A percentile compares a stretch with the other conserved stretches of the same genome.
Evolutionary conservation across 495 filamentous ascomycete genomes (phyloP).

Genomic region (Bryoglossum gracile): DNA sequence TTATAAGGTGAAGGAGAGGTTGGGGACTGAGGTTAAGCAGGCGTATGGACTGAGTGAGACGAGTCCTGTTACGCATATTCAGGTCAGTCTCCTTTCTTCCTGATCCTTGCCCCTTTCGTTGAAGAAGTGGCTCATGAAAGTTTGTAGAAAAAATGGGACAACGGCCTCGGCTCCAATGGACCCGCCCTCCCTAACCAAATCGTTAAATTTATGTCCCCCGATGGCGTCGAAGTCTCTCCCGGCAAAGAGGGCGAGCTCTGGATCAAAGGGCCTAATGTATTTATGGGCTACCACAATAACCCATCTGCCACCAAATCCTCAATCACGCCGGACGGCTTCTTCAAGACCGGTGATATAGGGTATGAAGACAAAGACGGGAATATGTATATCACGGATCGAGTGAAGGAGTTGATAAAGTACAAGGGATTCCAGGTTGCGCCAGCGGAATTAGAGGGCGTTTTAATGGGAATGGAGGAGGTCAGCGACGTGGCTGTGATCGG

Average conservation of each 20-base stretch:
- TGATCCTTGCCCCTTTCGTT: constrained; percentile 50
- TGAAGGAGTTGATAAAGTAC: constrained; percentile 66
- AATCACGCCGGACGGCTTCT: constrained; percentile 56
- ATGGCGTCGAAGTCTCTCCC: constrained; percentile 24
- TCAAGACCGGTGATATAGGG: constrained; percentile 62
- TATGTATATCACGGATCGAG: constrained; percentile 59
- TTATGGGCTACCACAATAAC: constrained; percentile 62
- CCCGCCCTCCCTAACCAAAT: constrained; percentile 71
- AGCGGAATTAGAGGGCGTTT: constrained; percentile 63
- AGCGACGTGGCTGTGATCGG: constrained; percentile 55
- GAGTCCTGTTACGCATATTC: constrained; percentile 43
- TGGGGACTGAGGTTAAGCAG: constrained; percentile 60
- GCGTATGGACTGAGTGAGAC: constrained; percentile 50
- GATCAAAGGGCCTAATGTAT: constrained; percentile 59
- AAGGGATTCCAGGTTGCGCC: constrained; percentile 70
- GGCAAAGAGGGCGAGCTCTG: constrained; percentile 60
- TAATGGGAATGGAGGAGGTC: constrained; percentile 60
- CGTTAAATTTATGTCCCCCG: constrained; percentile 67
- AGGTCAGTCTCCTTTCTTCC: constrained; percentile 65
- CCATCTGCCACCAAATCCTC: constrained; percentile 43
- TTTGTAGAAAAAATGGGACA: constrained; percentile 60
- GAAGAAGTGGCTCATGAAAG: constrained; percentile 45
- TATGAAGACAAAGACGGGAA: constrained; percentile 50
- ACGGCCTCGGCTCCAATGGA: constrained; percentile 71
- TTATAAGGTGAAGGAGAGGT: constrained; percentile 62